Evolutionary conservation across 2,329 filamentous ascomycete genomes (phyloP).

Genomic region (Colletotrichum costaricense): DNA sequence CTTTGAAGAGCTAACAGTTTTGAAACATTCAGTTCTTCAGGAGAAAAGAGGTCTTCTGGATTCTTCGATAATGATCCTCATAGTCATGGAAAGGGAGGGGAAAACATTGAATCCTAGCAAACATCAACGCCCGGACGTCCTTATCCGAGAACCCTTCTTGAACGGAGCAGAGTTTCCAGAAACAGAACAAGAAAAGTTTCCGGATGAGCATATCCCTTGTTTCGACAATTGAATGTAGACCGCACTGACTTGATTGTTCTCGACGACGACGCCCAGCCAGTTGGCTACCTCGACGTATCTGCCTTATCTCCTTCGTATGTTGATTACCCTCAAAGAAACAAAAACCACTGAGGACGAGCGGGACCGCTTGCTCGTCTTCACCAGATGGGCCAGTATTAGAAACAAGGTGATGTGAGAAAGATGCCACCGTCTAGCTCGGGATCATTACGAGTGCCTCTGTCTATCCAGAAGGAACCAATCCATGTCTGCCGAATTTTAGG

Average conservation of each 20-base stretch:
- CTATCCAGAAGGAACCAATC: too few relatives aligned
- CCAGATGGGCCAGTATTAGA: too few relatives aligned
- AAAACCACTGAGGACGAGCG: too few relatives aligned
- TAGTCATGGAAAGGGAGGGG: background rate
- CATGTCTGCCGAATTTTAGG: too few relatives aligned
- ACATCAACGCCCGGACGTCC: background rate
- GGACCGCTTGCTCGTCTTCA: too few relatives aligned
- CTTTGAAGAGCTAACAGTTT: background rate
- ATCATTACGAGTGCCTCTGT: too few relatives aligned
- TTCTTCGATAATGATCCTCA: background rate
- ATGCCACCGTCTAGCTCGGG: too few relatives aligned
- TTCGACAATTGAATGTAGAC: background rate
- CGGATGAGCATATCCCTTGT: background rate
- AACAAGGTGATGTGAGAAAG: too few relatives aligned
- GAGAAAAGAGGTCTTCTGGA: background rate
- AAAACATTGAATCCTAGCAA: background rate
- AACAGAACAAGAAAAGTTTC: background rate
- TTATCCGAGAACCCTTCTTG: background rate
- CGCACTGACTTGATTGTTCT: background rate
- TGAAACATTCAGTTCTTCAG: background rate
- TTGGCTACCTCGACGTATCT: background rate
- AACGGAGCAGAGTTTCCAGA: background rate
- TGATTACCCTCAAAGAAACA: too few relatives aligned
- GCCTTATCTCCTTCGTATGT: too few relatives aligned
- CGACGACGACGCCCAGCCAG: background rate